Evolutionary conservation across 2,329 filamentous ascomycete species (phyloP), one percentile per base, ranked within the genome.

Genomic region (Sarocladium strictum): DNA sequence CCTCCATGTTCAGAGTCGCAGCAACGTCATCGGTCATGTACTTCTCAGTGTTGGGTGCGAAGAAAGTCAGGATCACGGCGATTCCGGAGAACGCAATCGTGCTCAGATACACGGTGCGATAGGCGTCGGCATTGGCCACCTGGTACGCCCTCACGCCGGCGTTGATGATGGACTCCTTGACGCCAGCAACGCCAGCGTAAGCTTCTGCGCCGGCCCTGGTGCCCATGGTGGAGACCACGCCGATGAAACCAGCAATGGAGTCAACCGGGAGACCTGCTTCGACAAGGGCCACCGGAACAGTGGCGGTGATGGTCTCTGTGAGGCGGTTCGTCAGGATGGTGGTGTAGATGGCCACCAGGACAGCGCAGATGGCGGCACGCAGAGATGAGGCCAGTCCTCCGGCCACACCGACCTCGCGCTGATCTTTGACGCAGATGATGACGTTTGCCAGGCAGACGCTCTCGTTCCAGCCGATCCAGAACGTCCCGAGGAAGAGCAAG

Each of bases 401-500:
- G 17, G 64, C 64, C 12, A 58, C 58, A 17, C 65, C 65, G 17
- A 68, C 65, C 15, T 64, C 61, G 10, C 21, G 10, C 57, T 56
- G 50, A 11, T 56, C 41, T 17, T 59, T 38, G 14, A 67, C 55
- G 5, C 11, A 10, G 24, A 56, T 64, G 26, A 59, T 61, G 2
- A 58, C 51, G 45, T 60, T 62, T 12, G 62, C 53, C 23, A 67
- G 59, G 45, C 58, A 58, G 24, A 66, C 52, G 32, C 56, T 55
- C 53, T 68, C 66, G 51, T 60, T 61, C 63, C 63, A 67, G 19
- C 65, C 65, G 29, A 66, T 61, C 53, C 61, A 64, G 54, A 64
- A 60, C 49, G 57, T 59, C 14, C 61, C 63, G 19, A 66, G 10
- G n/a, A 29, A 37, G 11, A 53, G 11, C 1, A 56, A 19, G 10